Evolutionary conservation across 2,329 filamentous ascomycete species (phyloP), one percentile per base, ranked within the genome.

Genomic region (Aspergillus sp.): DNA sequence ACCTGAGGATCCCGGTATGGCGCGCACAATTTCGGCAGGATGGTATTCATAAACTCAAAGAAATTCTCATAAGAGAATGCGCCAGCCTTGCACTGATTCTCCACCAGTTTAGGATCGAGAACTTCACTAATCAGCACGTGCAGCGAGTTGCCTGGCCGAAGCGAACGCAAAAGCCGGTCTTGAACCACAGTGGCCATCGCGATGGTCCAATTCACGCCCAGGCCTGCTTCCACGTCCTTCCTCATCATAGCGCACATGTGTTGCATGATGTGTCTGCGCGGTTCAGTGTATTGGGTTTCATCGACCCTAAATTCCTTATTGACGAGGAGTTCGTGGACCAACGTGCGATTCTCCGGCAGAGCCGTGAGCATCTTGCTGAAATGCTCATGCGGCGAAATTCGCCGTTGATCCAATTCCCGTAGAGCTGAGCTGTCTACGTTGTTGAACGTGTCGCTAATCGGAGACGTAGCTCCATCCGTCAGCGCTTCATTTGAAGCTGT

Each of bases 171-270:
- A 20, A 85, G 68, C 56, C 82, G 83, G 44, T 77, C 76, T 43
- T 80, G 75, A 41, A 85, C 78, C 51, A 83, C 80, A 41, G 82
- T 78, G n/a, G 81, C 81, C 72, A 84, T 82, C n/a, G 80, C 78
- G 19, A 81, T 73, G 13, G 79, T 83, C 82, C 82, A 85, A 15
- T 73, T 65, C 3, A 75, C 73, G 15, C 77, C 77, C 45, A 77
- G 69, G 15, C 77, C 79, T 23, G 74, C 70, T 53, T 78, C 76
- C 43, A 81, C 79, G 47, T 77, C 80, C 48, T 61, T 69, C 50
- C 76, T 76, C 80, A 83, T 83, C 55, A 72, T 74, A 44, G 75
- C 74, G 58, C 79, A 83, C 54, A 82, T 74, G 54, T 75, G 74
- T 44, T 79, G 72, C 64, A 83, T 82, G 41, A 84, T 67, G 32